Evolutionary conservation across 1,284 basidiomycete species (phyloP), one percentile per base, ranked within the genome.

Genomic region (Puccinia horiana): DNA sequence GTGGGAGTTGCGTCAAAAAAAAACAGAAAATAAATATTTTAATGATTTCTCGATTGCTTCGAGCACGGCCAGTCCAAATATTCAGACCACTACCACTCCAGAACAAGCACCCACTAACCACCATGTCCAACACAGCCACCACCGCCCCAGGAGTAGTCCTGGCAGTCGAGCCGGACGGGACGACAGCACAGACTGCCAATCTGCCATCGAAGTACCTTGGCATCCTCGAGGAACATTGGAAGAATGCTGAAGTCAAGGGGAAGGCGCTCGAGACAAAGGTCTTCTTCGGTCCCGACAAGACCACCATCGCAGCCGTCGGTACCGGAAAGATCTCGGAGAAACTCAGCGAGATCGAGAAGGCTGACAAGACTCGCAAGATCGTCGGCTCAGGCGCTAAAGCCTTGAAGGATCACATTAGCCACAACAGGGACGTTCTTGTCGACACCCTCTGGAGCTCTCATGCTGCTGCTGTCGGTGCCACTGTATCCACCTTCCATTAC

Each of bases 391-490:
- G 56, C 74, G 80, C 80, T 1, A 81, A 81, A 37, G 56, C 72
- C 42, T 47, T 76, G 18, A 81, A 67, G 73, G 80, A 81, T 20
- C 73, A 81, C 37, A 76, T 76, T 12, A 63, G 56, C 49, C 52
- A 61, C 32, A 35, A 20, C 56, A 44, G 40, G 29, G 52, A 58
- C 9, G 80, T 81, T 1, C 52, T 75, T 8, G 72, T 81, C 23
- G 80, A 81, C 58, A 72, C 70, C 32, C 11, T 81, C 40, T 81
- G 80, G 80, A 81, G 80, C 54, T 49, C 80, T 16, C 80, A 81
- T 81, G 70, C 80, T 29, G 80, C 80, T 42, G 80, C 80, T 56
- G 73, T 76, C 47, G 80, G 72, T 54, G 70, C 70, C n/a, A 81
- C 80, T 5, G 42, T 81, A 20, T 63, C 72, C 12, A 81, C 80